These are phyloP conservation scores for Aspergillus intermedius DNA, from an alignment of 2,329 filamentous ascomycete genomes.

Conservation along the genomic window DNA sequence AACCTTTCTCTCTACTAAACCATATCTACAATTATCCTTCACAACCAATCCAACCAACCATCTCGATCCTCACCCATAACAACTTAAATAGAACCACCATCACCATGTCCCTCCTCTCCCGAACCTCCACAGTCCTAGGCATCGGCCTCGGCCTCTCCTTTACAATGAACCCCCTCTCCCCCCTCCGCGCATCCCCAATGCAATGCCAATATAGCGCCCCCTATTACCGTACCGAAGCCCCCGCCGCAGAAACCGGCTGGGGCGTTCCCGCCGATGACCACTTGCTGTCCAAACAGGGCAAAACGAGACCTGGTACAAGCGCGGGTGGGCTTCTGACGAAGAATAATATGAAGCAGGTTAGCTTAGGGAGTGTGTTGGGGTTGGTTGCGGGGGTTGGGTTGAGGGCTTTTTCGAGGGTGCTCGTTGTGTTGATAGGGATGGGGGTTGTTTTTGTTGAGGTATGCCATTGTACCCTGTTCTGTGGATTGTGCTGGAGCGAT, in stretches of 20 bases:
- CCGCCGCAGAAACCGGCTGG: conserved; percentile 20
- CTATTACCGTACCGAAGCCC: conserved; percentile 13
- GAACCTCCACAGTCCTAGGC: conserved; percentile 25
- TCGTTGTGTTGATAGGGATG: conserved; percentile 40
- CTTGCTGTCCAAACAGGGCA: conserved; percentile 20
- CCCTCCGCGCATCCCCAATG: conserved; percentile 28
- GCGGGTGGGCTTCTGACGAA: conserved; percentile 22
- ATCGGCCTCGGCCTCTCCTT: conserved; percentile 31
- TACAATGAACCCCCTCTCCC: conserved; percentile 27
- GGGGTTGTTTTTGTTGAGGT: conserved; percentile 41
- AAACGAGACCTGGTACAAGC: conserved; percentile 7
- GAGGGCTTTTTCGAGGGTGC: conserved; percentile 38
- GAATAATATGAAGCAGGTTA: conserved; percentile 38
- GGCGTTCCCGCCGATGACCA: conserved; percentile 18
- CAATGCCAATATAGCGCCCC: conserved; percentile 33
- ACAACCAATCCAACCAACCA: conserved; percentile 7
- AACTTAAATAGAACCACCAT: neutral
- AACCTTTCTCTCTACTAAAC: neutral
- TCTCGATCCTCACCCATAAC: too few species aligned
- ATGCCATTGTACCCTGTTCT: conserved; percentile 1
- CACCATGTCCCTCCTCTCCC: conserved; percentile 19
- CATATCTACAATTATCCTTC: neutral
- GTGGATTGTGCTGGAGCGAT: neutral
- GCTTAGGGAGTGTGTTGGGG: conserved; percentile 40
- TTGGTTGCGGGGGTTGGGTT: conserved; percentile 38